A percentile compares a stretch with the other conserved stretches of the same genome.
Evolutionary conservation across 441 rosid genomes (phyloP).

Genomic region (Croton laevigatus): DNA sequence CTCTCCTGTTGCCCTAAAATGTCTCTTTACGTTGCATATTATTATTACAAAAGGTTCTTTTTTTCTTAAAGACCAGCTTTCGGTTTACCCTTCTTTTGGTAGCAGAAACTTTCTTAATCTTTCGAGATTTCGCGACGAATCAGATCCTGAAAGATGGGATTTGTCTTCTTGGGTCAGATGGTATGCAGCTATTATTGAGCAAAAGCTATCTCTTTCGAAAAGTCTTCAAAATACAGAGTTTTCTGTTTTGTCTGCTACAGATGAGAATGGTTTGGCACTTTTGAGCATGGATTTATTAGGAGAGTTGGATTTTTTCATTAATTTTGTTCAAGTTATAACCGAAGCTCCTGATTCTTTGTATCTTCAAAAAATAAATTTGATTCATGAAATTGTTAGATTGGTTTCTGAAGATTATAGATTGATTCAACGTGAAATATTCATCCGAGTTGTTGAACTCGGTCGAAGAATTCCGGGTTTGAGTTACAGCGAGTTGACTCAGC

Average conservation of each 20-base stretch:
- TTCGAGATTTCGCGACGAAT: slow-evolving; percentile 41
- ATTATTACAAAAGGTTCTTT: slow-evolving; percentile 35
- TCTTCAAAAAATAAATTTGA: slow-evolving; percentile 46
- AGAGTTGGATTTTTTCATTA: slow-evolving; percentile 43
- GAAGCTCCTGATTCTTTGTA: slow-evolving; percentile 46
- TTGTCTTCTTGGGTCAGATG: slow-evolving; percentile 67
- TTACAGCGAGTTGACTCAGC: slow-evolving; percentile 31
- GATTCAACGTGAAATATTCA: slow-evolving; percentile 37
- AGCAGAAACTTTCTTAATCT: slow-evolving; percentile 50
- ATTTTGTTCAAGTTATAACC: slow-evolving; percentile 38
- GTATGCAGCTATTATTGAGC: slow-evolving; percentile 54
- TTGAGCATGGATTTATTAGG: slow-evolving; percentile 31
- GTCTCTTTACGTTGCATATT: slow-evolving; percentile 53
- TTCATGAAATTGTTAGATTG: slow-evolving; percentile 55
- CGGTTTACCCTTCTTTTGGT: slow-evolving; percentile 32
- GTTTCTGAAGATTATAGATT: slow-evolving; percentile 58
- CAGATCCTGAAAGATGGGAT: slow-evolving; percentile 36
- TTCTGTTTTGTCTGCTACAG: slow-evolving; percentile 19
- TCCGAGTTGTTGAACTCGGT: slow-evolving; percentile 42
- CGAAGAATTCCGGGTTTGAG: slow-evolving; percentile 35
- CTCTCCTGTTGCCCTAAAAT: slow-evolving; percentile 56
- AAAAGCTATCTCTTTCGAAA: slow-evolving; percentile 36
- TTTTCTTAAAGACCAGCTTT: slow-evolving; percentile 42
- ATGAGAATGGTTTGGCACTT: slow-evolving; percentile 13
- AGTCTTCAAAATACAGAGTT: slow-evolving; percentile 14